Evolutionary conservation across 2,329 filamentous ascomycete genomes (phyloP), one percentile per base, ranked within the genome.

Genomic region (Calonectria multiphialidica): DNA sequence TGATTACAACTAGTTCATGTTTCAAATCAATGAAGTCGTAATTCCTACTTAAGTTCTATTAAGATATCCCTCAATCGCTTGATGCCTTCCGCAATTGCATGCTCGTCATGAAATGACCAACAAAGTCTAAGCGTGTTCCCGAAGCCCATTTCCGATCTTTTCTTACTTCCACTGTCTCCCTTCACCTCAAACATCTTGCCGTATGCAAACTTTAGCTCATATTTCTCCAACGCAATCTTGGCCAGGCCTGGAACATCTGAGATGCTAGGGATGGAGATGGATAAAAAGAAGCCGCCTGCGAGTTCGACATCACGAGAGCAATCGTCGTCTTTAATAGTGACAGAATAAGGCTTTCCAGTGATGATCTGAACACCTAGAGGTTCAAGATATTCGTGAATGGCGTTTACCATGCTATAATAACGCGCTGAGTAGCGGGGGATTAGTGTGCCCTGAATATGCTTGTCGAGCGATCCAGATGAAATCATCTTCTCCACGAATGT

Each of bases 101-200:
- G 23, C 21, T 59, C 49, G 4, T 59, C 53, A 23, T 68, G 65
- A 40, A 59, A 68, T 30, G 65, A 37, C 65, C 65, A 68, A 10
- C 53, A 68, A 16, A 68, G 18, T 47, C 53, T 30, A 15, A 68
- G 18, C 13, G 65, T 61, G 28, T 21, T 47, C 25, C 65, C 66
- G 23, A 57, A 68, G 18, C 42, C 55, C 13, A 18, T 16, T 47
- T 49, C 55, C 28, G 53, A 61, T n/a, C 66, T 47, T 30, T 50
- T 2, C 5, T 9, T 49, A 33, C 66, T 50, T 12, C 53, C 66
- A 25, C 1, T 16, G 50, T 68, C 66, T 13, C 66, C 53, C 30
- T 68, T 62, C 3, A 68, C 66, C 15, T 62, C 53, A n/a, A 68
- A 62, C 66, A 68, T 68, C 23, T 68, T 62, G n/a, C 66, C 66